These are phyloP conservation scores for Fusarium kyushuense DNA, from an alignment of 2,329 filamentous ascomycete species.

Conservation along the genomic window DNA sequence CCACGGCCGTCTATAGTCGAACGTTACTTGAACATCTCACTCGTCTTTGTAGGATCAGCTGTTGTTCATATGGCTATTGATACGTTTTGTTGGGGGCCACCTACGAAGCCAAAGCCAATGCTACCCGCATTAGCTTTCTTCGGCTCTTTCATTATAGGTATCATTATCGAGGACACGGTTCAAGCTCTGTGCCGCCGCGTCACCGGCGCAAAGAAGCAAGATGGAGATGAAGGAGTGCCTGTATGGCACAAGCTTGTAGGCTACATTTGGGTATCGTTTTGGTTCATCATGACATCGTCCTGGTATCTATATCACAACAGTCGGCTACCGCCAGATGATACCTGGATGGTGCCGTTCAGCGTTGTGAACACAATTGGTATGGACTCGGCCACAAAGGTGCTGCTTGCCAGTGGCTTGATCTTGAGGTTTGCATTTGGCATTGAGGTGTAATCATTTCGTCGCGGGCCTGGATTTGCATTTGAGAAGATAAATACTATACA, in stretches of 20 bases:
- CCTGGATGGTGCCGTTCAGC: background rate
- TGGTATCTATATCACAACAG: background rate
- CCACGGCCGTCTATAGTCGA: background rate
- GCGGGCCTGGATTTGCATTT: background rate
- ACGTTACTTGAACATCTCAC: background rate
- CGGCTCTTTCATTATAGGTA: background rate
- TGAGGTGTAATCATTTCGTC: background rate
- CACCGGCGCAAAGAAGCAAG: fast-evolving
- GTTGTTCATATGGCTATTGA: background rate
- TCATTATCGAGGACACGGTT: background rate
- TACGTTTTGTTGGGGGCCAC: background rate
- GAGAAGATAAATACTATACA: background rate
- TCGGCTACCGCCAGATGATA: background rate
- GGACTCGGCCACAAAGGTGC: no score
- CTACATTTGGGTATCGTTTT: background rate
- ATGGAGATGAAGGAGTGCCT: background rate
- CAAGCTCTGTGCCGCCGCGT: background rate
- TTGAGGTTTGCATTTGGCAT: background rate
- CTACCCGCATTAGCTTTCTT: background rate
- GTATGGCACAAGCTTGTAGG: background rate
- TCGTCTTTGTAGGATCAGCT: background rate
- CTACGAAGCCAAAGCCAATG: background rate
- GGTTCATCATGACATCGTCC: background rate
- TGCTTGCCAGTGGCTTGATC: background rate
- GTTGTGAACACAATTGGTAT: background rate